These are phyloP conservation scores for Cordyceps javanica DNA, from an alignment of 2,329 filamentous ascomycete genomes.

Conservation along the genomic window DNA sequence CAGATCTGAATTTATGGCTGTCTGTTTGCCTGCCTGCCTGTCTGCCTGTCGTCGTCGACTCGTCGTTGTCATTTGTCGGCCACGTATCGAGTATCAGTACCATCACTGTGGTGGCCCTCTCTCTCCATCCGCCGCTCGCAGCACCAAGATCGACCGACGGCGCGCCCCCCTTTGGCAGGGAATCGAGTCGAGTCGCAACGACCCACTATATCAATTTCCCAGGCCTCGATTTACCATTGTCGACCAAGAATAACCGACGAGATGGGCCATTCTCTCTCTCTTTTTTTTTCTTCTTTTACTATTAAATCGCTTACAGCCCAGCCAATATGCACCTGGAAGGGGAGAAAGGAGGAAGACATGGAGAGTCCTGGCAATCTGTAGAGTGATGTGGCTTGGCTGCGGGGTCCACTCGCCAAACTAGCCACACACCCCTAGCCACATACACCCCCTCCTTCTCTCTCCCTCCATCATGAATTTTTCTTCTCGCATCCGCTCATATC, in stretches of 20 bases:
- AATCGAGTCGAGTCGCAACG: neutral
- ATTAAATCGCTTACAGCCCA: too few relatives aligned
- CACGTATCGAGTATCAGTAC: too few relatives aligned
- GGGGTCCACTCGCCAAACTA: too few relatives aligned
- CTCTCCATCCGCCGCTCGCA: neutral
- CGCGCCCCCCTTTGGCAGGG: neutral
- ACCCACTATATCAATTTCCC: slow-evolving; percentile 10
- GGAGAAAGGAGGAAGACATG: too few relatives aligned
- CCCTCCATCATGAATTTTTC: neutral
- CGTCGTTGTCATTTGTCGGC: too few relatives aligned
- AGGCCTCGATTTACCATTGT: neutral
- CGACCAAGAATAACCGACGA: neutral
- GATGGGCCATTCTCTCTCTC: too few relatives aligned
- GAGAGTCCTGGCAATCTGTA: too few relatives aligned
- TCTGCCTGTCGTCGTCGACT: too few relatives aligned
- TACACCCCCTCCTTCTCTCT: neutral
- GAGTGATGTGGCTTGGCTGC: slow-evolving; percentile 3
- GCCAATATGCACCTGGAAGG: too few relatives aligned
- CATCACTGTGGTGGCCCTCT: neutral
- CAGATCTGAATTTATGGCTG: too few relatives aligned
- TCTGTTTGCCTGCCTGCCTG: too few relatives aligned
- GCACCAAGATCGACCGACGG: slow-evolving; percentile 9
- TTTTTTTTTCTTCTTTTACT: too few relatives aligned
- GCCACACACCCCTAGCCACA: neutral
- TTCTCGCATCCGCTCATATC: neutral